Percentiles rank a stretch among this genome's conserved stretches.
Conservation (phyloP, 2,329 filamentous ascomycete species). For the Bipolaris sorokiniana region DNA sequence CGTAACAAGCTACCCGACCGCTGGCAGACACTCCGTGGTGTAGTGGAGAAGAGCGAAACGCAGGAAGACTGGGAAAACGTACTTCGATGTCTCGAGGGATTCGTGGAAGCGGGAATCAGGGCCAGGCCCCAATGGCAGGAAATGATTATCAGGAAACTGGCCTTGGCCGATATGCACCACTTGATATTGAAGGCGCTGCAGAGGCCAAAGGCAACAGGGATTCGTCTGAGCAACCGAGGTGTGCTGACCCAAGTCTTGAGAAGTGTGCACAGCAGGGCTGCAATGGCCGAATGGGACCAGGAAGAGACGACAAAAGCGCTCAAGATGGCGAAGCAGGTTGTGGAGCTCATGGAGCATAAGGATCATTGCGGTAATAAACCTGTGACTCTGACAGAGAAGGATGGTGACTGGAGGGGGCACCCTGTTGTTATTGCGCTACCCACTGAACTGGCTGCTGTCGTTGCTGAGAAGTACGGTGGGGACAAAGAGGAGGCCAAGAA, state of each 20-base stretch:
- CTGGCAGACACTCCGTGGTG: slow-evolving; percentile 15
- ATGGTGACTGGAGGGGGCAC: slow-evolving; percentile 34
- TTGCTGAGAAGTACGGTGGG: slow-evolving; percentile 47
- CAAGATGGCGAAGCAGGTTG: slow-evolving; percentile 48
- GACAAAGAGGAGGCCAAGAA: slow-evolving; percentile 50
- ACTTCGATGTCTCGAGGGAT: slow-evolving; percentile 40
- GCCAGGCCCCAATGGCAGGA: slow-evolving; percentile 20
- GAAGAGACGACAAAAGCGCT: slow-evolving; percentile 48
- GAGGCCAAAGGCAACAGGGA: slow-evolving; percentile 31
- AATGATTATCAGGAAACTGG: slow-evolving; percentile 30
- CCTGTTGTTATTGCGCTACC: slow-evolving; percentile 52
- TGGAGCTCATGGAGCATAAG: slow-evolving; percentile 50
- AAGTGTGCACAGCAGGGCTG: slow-evolving; percentile 45
- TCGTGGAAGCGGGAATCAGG: slow-evolving; percentile 32
- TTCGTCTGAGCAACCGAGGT: slow-evolving; percentile 26
- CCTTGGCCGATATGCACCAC: slow-evolving; percentile 29
- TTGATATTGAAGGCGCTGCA: slow-evolving; percentile 42
- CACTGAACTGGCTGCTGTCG: slow-evolving; percentile 52
- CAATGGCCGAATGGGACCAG: slow-evolving; percentile 45
- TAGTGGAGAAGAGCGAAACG: slow-evolving; percentile 31
- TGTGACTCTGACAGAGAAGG: not conserved
- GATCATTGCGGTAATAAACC: slow-evolving; percentile 43
- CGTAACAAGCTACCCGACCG: slow-evolving; percentile 26
- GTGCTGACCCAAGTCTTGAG: slow-evolving; percentile 46
- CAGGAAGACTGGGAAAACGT: slow-evolving; percentile 47